These are phyloP conservation scores for Podospora sp. DNA, from an alignment of 495 filamentous ascomycete species.

Conservation along the genomic window DNA sequence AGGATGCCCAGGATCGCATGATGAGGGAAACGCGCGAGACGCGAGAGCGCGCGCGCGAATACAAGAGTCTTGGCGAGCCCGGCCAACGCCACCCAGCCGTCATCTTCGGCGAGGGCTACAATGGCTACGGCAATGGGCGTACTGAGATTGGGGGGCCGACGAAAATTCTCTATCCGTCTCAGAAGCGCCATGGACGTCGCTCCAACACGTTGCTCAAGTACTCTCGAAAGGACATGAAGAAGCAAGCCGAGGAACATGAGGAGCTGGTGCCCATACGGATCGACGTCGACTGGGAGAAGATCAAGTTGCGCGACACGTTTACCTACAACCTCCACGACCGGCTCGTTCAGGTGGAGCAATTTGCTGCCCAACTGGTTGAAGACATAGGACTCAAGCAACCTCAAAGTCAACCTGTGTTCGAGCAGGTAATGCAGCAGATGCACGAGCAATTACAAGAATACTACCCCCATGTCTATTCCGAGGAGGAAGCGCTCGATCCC, in stretches of 20 bases:
- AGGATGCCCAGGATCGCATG: constrained; percentile 46
- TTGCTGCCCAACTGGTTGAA: constrained; percentile 87
- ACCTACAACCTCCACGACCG: constrained; percentile 98
- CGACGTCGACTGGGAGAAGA: constrained; percentile 93
- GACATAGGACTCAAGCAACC: constrained; percentile 77
- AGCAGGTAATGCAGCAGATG: constrained; percentile 78
- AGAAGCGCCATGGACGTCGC: constrained; percentile 72
- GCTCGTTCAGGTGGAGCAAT: constrained; percentile 72
- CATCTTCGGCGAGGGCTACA: constrained; percentile 77
- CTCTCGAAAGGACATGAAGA: constrained; percentile 73
- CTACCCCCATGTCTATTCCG: constrained; percentile 84
- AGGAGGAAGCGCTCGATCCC: constrained; percentile 88
- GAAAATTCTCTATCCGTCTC: constrained; percentile 71
- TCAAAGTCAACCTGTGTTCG: constrained; percentile 67
- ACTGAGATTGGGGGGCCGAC: constrained; percentile 63
- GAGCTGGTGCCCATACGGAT: constrained; percentile 88
- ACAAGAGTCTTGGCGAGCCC: constrained; percentile 48
- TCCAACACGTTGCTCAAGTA: constrained; percentile 70
- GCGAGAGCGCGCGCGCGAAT: constrained; percentile 47
- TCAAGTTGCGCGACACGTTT: constrained; percentile 95
- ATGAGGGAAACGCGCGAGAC: constrained; percentile 44
- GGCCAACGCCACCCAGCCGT: constrained; percentile 49
- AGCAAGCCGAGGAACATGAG: constrained; percentile 86
- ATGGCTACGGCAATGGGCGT: constrained; percentile 82
- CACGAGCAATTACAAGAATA: constrained; percentile 91